A percentile compares a stretch with the other conserved stretches of the same genome.
phyloP scores from a whole-genome alignment of 768 basidiomycete genomes.

The Roridomyces roridus region DNA sequence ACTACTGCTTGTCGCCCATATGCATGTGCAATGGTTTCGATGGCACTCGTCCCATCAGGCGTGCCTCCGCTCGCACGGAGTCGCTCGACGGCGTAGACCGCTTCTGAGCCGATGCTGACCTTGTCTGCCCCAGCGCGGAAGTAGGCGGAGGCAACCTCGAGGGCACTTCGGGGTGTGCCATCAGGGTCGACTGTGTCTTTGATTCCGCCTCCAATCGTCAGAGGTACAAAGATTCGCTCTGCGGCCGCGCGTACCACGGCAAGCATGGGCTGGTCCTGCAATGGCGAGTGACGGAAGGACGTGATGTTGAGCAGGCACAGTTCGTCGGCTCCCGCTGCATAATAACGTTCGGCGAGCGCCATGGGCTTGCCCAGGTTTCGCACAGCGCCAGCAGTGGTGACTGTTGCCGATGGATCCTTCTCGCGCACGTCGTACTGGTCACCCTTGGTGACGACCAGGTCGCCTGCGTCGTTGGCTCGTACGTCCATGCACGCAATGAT shows the following conservation, averaged over 20 bases:
- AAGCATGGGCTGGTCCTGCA: constrained; percentile 98
- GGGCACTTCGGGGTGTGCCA: constrained; percentile 82
- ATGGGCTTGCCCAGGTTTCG: constrained; percentile 99
- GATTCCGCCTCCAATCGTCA: constrained; percentile 98
- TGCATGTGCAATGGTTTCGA: constrained; percentile 87
- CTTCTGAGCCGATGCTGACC: constrained; percentile 96
- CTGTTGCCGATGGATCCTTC: constrained; percentile 48
- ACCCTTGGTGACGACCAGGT: constrained; percentile 98
- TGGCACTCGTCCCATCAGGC: constrained; percentile 78
- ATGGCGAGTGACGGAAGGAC: constrained; percentile 95
- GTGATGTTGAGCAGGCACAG: constrained; percentile 99
- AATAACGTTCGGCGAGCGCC: constrained; percentile 87
- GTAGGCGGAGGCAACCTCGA: constrained; percentile 95
- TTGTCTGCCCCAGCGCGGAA: constrained; percentile 99
- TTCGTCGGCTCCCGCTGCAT: constrained; percentile 89
- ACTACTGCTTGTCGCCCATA: constrained; percentile 99
- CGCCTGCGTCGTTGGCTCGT: constrained; percentile 92
- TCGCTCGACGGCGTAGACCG: constrained; percentile 92
- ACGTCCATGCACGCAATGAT: constrained; percentile 98
- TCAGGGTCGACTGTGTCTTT: constrained; percentile 96
- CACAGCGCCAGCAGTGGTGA: constrained; percentile 73
- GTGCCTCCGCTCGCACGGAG: constrained; percentile 55
- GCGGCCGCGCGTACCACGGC: constrained; percentile 92
- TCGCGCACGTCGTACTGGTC: constrained; percentile 99
- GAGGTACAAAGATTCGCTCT: constrained; percentile 91